These are phyloP conservation scores for Chalciporus pseudorubinellus DNA, from an alignment of 768 basidiomycete genomes.

Conservation along the genomic window DNA sequence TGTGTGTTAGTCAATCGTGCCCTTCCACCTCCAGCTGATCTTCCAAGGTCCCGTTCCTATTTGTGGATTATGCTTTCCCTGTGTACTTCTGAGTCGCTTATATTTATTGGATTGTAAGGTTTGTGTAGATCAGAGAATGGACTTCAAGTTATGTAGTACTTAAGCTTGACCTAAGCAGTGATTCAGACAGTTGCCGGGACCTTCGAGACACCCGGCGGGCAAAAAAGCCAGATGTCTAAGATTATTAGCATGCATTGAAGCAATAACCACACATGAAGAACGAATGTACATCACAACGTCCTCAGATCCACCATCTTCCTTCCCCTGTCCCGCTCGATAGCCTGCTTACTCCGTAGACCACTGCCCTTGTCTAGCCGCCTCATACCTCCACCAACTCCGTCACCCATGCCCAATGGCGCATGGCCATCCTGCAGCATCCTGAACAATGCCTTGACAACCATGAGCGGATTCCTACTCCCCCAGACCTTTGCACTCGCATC, in stretches of 20 bases:
- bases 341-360: slow-evolving; percentile 65
- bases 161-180: no score
- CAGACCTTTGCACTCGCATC: slow-evolving; percentile 94
- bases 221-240: background rate
- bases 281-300: slow-evolving; percentile 36
- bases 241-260: background rate
- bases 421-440: slow-evolving; percentile 84
- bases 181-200: no score
- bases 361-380: slow-evolving; percentile 70
- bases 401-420: slow-evolving; percentile 76
- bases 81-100: no score
- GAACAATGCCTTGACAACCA: slow-evolving; percentile 80
- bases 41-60: no score
- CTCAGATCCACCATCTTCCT: slow-evolving; percentile 69
- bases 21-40: no score
- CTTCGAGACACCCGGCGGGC: no score
- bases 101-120: no score
- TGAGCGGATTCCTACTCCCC: slow-evolving; percentile 78
- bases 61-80: no score
- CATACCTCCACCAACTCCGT: slow-evolving; percentile 74
- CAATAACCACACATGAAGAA: background rate
- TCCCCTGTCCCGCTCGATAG: slow-evolving; percentile 81
- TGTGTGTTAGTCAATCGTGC: no score
- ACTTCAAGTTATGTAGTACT: no score
- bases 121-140: no score